A percentile compares a stretch with the other conserved stretches of the same genome.
Evolutionary conservation across 331 rosid species (phyloP).

Genomic region (Cydonia oblonga): DNA sequence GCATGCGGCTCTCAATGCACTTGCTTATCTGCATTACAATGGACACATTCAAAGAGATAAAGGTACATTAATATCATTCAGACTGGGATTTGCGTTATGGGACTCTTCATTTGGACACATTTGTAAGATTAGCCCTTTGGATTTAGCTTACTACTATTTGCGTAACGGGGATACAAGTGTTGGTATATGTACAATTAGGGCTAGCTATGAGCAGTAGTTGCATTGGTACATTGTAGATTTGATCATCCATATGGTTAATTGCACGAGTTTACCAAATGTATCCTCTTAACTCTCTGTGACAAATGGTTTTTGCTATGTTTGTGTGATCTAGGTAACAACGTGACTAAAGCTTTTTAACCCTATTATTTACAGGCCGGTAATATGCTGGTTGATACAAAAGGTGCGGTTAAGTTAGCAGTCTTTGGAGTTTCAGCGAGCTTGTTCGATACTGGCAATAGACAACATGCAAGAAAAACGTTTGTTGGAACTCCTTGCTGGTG

Average conservation of each 20-base stretch:
- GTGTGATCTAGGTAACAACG: too few relatives aligned
- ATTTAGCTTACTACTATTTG: neutral
- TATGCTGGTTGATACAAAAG: constrained; percentile 14
- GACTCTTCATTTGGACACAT: constrained; percentile 2
- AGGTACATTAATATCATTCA: constrained; percentile 1
- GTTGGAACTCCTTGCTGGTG: constrained; percentile 32
- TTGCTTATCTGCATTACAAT: constrained; percentile 14
- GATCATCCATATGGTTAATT: neutral
- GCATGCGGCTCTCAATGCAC: constrained; percentile 17
- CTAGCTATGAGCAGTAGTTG: neutral
- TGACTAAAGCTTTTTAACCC: neutral
- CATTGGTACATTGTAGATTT: neutral
- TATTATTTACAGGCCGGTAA: constrained; percentile 17
- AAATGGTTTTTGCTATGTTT: too few relatives aligned
- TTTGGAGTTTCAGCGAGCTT: constrained; percentile 28
- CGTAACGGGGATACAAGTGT: neutral
- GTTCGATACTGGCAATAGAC: constrained; percentile 23
- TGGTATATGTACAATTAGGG: neutral
- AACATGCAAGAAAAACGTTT: constrained; percentile 17
- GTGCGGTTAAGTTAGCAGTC: constrained; percentile 24
- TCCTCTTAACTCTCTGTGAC: neutral
- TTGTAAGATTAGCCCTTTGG: neutral
- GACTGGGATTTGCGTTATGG: neutral
- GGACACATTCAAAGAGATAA: constrained; percentile 26
- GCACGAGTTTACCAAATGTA: neutral